A percentile compares a stretch with the other conserved stretches of the same genome.
These are phyloP conservation scores for Neckera pumila DNA, from an alignment of 225 moss, liverwort and hornwort genomes.

Conservation along the genomic window DNA sequence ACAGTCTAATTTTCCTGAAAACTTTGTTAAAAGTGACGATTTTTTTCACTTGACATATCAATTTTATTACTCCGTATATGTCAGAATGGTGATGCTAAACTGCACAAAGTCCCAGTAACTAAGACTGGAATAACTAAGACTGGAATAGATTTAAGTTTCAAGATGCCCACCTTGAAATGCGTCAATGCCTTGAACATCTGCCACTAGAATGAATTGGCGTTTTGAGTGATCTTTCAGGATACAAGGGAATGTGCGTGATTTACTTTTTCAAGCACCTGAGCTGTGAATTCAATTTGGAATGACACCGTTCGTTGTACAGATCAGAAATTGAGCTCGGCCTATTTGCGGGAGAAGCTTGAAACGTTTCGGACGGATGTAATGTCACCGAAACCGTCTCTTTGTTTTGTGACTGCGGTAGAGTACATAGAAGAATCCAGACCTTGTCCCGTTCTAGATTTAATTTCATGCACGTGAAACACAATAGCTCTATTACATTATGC, in stretches of 20 bases:
- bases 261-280: not conserved
- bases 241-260: not conserved
- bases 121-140: not conserved
- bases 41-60: not conserved
- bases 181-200: not conserved
- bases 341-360: conserved; percentile 3
- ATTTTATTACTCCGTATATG: not conserved
- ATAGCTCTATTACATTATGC: not conserved
- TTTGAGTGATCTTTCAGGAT: not conserved
- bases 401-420: not conserved
- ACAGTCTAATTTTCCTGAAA: not conserved
- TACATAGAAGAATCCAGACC: not conserved
- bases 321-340: not conserved
- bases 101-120: not conserved
- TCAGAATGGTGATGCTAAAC: not conserved
- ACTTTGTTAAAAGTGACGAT: not conserved
- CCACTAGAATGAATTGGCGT: not conserved
- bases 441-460: not conserved
- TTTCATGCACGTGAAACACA: not conserved
- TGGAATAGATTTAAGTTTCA: too few species aligned
- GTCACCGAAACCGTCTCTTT: not conserved
- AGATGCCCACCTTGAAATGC: not conserved
- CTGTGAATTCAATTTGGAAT: not conserved
- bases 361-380: conserved; percentile 8
- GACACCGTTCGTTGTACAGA: not conserved